Evolutionary conservation across 768 basidiomycete species (phyloP), one percentile per base, ranked within the genome.

Genomic region (Paxillus ammoniavirescens): DNA sequence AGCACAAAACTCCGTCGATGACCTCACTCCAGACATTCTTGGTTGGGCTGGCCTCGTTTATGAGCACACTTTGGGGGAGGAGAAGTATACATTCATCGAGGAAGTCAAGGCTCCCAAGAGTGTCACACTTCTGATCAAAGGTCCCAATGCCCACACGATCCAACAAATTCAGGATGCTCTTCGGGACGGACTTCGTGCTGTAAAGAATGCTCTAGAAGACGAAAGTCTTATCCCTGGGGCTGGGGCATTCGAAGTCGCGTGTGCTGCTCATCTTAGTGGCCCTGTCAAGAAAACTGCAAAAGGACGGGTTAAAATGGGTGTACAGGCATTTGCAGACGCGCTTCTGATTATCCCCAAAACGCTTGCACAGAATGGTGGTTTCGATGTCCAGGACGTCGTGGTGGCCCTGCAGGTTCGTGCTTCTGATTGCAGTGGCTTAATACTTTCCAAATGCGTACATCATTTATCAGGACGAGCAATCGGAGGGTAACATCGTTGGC

Each of bases 11-110:
- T 97, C 95, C 52, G 93, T 98, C 13, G 97, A 99, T 61, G 96
- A 99, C 67, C 81, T 99, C 47, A 85, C 84, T 2, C 93, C 96
- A 13, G 87, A 89, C 49, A 80, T 93, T 33, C 85, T 99, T 47
- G 97, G 97, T 31, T 97, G 92, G 89, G 97, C 97, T 40, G 97
- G 97, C 8, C 84, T 98, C 57, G 93, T 99, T 30, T 99, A 99
- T 75, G 97, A 99, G 73, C 94, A 98, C 73, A 98, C 95, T 17
- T 82, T 99, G 31, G 97, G 97, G 60, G 97, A 99, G 75, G 97
- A 99, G 68, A 99, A 98, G 68, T 99, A 81, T 72, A 99, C 97
- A 0, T 98, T 98, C 67, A 78, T 99, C 51, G 97, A 98, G 72
- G 91, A 99, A 59, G 96, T 98, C 71, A 92, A 89, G 73, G 83